Evolutionary conservation across 2,329 filamentous ascomycete species (phyloP), one percentile per base, ranked within the genome.

Genomic region (Alternaria sp.): DNA sequence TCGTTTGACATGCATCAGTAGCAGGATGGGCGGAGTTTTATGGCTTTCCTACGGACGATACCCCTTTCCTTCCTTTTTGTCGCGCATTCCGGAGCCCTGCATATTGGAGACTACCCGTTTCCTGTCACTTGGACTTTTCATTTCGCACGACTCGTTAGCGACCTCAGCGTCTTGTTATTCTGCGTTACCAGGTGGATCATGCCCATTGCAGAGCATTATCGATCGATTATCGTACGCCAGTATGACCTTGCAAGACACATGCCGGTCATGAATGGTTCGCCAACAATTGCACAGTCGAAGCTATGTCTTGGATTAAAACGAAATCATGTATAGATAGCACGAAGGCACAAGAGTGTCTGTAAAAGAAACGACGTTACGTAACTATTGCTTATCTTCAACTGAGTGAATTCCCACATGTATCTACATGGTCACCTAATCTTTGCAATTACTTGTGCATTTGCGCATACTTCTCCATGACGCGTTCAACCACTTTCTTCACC

Each of bases 401-500:
- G 20, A n/a, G 14, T 57, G 20, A 30, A 38, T 28, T 36, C 2
- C 36, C 12, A 26, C 22, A 4, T 16, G 28, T 22, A 26, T 46
- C 20, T 42, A 39, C 24, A 32, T 20, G 16, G 5, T 30, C 2
- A 14, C 24, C 14, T 22, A 4, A 12, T 7, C 9, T 44, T 47
- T 22, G 38, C 30, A 32, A 4, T 51, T 56, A 65, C 42, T 57
- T 64, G 22, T 69, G 71, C 65, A 69, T 67, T 32, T 62, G 62
- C 4, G 61, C 53, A 52, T 72, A 75, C 36, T 59, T 65, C 46
- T 60, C 44, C 54, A 61, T 65, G 0, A 72, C 77, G 0, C 85
- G 86, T 32, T 81, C 80, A 57, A 90, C 84, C 14, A 90, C 82
- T 39, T 77, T 82, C 78, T 83, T 88, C 26, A 90, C 84, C 62